Evolutionary conservation across 176 grass and related monocot species (phyloP).

Genomic region (Zea mays): DNA sequence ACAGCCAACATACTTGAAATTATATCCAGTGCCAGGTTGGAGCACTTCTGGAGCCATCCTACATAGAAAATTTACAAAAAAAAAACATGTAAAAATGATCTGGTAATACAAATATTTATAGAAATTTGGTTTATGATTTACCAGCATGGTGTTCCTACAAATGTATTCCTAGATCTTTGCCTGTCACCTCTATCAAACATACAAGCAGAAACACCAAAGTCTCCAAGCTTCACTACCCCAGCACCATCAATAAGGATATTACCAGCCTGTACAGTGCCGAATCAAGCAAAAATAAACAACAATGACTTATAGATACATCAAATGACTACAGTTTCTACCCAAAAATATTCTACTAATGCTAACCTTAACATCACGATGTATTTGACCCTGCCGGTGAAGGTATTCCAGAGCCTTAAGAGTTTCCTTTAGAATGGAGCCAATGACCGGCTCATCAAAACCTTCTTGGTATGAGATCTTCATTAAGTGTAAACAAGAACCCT

Average conservation of each 20-base stretch:
- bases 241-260: constrained; percentile 93
- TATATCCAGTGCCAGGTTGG: constrained; percentile 89
- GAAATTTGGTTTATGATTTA: constrained; percentile 27
- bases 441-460: constrained; percentile 90
- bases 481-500: constrained; percentile 95
- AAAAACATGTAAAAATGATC: constrained; percentile 25
- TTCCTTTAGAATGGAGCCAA: constrained; percentile 94
- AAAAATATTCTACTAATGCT: constrained; percentile 14
- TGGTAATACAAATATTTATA: not conserved
- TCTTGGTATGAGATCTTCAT: constrained; percentile 93
- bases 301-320: not conserved
- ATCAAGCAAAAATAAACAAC: constrained; percentile 22
- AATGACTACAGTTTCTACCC: not conserved
- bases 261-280: constrained; percentile 67
- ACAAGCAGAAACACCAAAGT: constrained; percentile 95
- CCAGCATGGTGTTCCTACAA: constrained; percentile 99
- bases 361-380: constrained; percentile 98
- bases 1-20: constrained; percentile 90
- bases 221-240: constrained; percentile 89
- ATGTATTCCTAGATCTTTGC: constrained; percentile 94
- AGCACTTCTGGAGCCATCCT: constrained; percentile 99
- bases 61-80: constrained; percentile 34
- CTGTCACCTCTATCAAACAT: constrained; percentile 99
- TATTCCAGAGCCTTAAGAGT: constrained; percentile 94
- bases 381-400: constrained; percentile 96